These are phyloP conservation scores for Boletus sp. DNA, from an alignment of 768 basidiomycete species.

Conservation along the genomic window DNA sequence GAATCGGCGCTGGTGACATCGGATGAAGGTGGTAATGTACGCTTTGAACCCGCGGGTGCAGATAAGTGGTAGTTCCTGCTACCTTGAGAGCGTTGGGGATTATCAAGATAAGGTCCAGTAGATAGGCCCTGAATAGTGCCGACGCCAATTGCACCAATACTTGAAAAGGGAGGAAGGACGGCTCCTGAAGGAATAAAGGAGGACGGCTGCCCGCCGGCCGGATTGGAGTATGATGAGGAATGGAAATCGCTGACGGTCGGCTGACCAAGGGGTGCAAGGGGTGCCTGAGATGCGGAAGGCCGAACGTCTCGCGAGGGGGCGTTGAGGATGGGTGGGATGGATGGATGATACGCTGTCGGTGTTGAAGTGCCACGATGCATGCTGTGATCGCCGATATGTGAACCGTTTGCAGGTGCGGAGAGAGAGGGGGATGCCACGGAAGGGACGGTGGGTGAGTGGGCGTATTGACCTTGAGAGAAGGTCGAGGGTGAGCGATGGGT, in stretches of 20 bases:
- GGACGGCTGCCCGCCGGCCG: conserved; percentile 28
- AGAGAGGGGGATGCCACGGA: conserved; percentile 51
- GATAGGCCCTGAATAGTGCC: conserved; percentile 46
- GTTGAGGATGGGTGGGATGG: conserved; percentile 31
- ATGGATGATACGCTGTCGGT: conserved; percentile 28
- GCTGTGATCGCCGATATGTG: conserved; percentile 21
- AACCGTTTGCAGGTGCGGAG: conserved; percentile 39
- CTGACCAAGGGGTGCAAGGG: conserved; percentile 31
- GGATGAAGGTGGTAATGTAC: conserved; percentile 58
- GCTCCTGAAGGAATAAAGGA: conserved; percentile 45
- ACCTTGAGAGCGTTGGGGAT: conserved; percentile 29
- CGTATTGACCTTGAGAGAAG: conserved; percentile 46
- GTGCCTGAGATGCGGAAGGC: conserved; percentile 33
- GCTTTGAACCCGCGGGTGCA: conserved; percentile 46
- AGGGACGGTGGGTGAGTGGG: conserved; percentile 65
- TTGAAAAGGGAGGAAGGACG: conserved; percentile 69
- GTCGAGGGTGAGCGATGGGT: conserved; percentile 62
- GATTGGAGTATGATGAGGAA: conserved; percentile 42
- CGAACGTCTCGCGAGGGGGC: conserved; percentile 31
- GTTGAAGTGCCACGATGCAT: conserved; percentile 30
- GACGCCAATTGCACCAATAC: conserved; percentile 53
- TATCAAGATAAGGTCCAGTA: conserved; percentile 55
- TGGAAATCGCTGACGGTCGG: conserved; percentile 41
- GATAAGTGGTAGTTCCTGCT: conserved; percentile 33
- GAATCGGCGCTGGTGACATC: conserved; percentile 76